Evolutionary conservation across 192 early-diverging fungal genomes (phyloP).

Genomic region (Ambispora gerdemannii): DNA sequence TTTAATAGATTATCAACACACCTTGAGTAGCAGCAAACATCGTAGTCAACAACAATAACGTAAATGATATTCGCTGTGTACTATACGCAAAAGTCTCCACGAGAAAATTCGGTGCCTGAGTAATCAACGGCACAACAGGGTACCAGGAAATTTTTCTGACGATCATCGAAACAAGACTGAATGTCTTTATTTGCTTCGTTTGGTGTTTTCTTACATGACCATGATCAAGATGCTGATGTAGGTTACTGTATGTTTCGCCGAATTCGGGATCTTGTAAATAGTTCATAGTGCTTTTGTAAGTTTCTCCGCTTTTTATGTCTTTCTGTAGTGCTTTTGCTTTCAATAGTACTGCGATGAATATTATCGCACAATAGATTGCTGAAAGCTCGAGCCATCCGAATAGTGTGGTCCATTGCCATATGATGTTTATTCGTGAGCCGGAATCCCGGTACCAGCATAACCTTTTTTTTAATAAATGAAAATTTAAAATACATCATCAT

Average conservation of each 20-base stretch:
- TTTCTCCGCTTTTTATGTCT: too few relatives aligned
- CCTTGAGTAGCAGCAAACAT: neutral
- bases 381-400: conserved; percentile 1
- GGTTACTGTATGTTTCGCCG: too few relatives aligned
- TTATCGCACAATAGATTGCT: neutral
- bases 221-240: neutral
- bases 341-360: neutral
- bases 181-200: neutral
- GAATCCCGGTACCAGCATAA: conserved; percentile 4
- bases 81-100: neutral
- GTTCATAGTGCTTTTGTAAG: too few relatives aligned
- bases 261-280: too few relatives aligned
- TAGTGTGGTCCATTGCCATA: conserved; percentile 11
- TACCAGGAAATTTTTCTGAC: conserved; percentile 5
- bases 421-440: neutral
- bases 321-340: neutral
- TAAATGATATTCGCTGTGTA: neutral
- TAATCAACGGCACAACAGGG: conserved; percentile 12
- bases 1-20: neutral
- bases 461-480: neutral
- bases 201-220: neutral
- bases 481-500: neutral
- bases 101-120: conserved; percentile 1
- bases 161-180: neutral
- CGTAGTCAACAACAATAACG: neutral